Evolutionary conservation across 2,329 filamentous ascomycete species (phyloP), one percentile per base, ranked within the genome.

Genomic region (Phyllosticta citrichinensis): DNA sequence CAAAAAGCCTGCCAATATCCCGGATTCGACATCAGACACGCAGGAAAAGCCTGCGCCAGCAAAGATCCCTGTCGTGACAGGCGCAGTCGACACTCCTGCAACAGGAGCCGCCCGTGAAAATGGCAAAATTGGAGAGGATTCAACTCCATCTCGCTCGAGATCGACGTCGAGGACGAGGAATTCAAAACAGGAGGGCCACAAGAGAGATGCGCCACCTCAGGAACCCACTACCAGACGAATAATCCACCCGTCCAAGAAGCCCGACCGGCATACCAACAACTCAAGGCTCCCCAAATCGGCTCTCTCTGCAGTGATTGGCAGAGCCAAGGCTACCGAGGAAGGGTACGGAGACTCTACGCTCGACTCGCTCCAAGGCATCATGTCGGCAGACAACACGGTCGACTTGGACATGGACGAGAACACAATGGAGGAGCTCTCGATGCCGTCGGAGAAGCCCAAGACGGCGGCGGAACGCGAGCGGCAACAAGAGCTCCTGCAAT

Each of bases 301-400:
- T 4, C 68, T 79, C 5, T 70, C 74, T 58, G 74, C 75, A 19
- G 68, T 79, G 19, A 68, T 79, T 1, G 67, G 71, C 57, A 70
- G 75, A 64, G 73, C 73, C 5, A 71, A 68, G 63, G 63, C 65
- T 24, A 56, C 53, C 10, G 63, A 66, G 14, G 69, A 73, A 19
- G 66, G 69, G 33, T 72, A 74, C 50, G 77, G 77, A 40, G 78
- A 80, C 30, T 76, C 75, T 19, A 80, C 78, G 3, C 74, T 80
- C 52, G 73, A 77, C 54, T 79, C 77, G 3, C 68, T 80, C 8
- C 76, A 79, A 65, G 74, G 77, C 40, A 72, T 80, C 12, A 71
- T 77, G 12, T 64, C 70, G 19, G 66, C 58, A 14, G 56, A 58
- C 22, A 64, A 60, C 25, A 55, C 20, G 25, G 58, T 40, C 9